phyloP scores from a whole-genome alignment of 768 basidiomycete species.

The Infundibulicybe gibba region DNA sequence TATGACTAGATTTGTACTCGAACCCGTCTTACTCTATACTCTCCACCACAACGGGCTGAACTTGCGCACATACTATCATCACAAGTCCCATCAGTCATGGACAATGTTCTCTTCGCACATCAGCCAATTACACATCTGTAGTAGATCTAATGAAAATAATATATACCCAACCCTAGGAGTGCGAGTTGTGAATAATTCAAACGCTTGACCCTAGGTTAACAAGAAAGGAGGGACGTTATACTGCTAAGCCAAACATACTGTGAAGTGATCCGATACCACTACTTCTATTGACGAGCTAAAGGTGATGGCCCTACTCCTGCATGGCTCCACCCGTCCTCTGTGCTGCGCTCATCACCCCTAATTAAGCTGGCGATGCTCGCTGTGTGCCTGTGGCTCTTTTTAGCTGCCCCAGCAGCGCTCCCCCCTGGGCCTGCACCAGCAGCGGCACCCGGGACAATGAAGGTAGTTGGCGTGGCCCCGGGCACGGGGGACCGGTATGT shows the following conservation, averaged over 20 bases:
- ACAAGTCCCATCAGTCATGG: no score
- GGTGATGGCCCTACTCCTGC: constrained; percentile 33
- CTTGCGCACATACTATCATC: no score
- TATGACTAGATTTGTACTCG: no score
- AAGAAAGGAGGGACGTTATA: constrained; percentile 37
- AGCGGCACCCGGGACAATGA: constrained; percentile 17
- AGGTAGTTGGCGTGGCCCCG: constrained; percentile 27
- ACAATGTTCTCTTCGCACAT: no score
- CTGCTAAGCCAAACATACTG: no score
- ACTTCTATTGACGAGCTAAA: no score
- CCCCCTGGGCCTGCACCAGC: constrained; percentile 11
- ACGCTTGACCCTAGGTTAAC: constrained; percentile 31
- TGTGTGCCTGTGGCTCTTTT: constrained; percentile 66
- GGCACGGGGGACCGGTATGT: constrained; percentile 65
- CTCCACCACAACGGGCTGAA: no score
- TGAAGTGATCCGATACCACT: no score
- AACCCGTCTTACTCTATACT: no score
- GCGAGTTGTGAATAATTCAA: neutral
- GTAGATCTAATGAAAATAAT: no score
- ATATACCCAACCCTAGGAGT: neutral
- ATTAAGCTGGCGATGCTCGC: constrained; percentile 84
- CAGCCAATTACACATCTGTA: no score
- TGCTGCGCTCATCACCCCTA: constrained; percentile 65
- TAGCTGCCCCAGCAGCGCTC: constrained; percentile 18
- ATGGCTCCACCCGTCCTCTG: constrained; percentile 84